phyloP scores from a whole-genome alignment of 257 asterid genomes.

The Petunia secreta region DNA sequence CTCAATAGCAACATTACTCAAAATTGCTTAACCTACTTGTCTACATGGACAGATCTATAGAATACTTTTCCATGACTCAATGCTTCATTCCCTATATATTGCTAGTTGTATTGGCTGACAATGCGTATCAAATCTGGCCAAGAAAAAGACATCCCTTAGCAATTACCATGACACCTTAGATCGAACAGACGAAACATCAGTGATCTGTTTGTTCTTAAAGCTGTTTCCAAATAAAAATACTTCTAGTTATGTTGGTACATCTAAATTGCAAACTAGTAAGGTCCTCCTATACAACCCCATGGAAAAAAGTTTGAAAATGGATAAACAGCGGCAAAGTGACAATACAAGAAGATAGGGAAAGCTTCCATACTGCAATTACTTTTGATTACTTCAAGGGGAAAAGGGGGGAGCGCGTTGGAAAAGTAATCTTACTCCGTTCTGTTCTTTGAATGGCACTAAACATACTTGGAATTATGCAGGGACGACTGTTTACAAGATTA shows the following conservation, averaged over 20 bases:
- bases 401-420: background rate
- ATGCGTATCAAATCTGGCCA: no score
- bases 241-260: background rate
- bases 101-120: background rate
- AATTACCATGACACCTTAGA: background rate
- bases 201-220: constrained; percentile 11
- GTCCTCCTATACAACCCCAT: background rate
- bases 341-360: background rate
- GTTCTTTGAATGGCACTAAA: background rate
- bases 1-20: constrained; percentile 9
- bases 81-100: background rate
- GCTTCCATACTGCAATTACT: background rate
- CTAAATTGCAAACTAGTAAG: constrained; percentile 14
- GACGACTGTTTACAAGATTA: background rate
- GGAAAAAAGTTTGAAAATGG: background rate
- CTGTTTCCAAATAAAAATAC: background rate
- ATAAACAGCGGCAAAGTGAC: background rate
- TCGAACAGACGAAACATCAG: background rate
- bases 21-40: background rate
- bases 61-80: background rate
- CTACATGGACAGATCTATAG: background rate
- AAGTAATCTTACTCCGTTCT: background rate
- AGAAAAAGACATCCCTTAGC: no score
- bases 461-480: background rate
- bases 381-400: no score